Evolutionary conservation across 2,329 filamentous ascomycete species (phyloP).

Genomic region (Pseudohalonectria lignicola): DNA sequence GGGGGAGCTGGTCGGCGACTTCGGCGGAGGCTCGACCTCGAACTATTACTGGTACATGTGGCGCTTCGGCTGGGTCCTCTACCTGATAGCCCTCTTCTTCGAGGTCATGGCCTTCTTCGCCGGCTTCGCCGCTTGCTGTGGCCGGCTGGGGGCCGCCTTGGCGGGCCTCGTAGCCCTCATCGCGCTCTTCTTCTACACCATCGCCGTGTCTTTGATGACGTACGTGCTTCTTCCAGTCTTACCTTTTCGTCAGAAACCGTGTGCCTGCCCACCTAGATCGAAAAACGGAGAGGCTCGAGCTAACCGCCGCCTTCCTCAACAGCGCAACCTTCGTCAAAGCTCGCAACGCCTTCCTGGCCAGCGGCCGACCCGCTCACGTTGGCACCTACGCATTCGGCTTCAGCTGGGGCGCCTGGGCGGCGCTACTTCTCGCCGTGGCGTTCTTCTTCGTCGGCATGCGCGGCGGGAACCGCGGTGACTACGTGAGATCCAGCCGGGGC

Average conservation of each 20-base stretch:
- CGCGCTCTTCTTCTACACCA: slow-evolving; percentile 58
- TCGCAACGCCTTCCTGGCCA: slow-evolving; percentile 51
- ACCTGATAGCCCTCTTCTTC: slow-evolving; percentile 77
- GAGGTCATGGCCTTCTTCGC: slow-evolving; percentile 55
- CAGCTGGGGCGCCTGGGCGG: slow-evolving; percentile 61
- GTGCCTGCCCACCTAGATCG: neutral
- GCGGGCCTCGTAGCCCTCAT: slow-evolving; percentile 44
- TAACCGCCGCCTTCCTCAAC: neutral
- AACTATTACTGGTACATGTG: slow-evolving; percentile 68
- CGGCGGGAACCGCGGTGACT: slow-evolving; percentile 24
- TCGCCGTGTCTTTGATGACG: slow-evolving; percentile 67
- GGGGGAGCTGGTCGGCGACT: slow-evolving; percentile 29
- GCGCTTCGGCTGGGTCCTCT: slow-evolving; percentile 88
- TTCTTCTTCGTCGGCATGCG: slow-evolving; percentile 56
- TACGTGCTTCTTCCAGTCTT: slow-evolving; percentile 31
- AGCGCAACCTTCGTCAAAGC: slow-evolving; percentile 55
- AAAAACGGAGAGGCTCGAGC: neutral
- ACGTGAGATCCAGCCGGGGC: slow-evolving; percentile 9
- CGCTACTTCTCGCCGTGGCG: slow-evolving; percentile 53
- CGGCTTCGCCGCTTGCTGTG: slow-evolving; percentile 58
- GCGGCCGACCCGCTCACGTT: slow-evolving; percentile 45
- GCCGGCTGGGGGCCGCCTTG: slow-evolving; percentile 58
- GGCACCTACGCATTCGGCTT: slow-evolving; percentile 65
- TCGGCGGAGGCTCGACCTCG: slow-evolving; percentile 41
- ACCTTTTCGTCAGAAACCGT: neutral